Conservation (phyloP, 768 basidiomycete species). For the Lactarius trivialis region DNA sequence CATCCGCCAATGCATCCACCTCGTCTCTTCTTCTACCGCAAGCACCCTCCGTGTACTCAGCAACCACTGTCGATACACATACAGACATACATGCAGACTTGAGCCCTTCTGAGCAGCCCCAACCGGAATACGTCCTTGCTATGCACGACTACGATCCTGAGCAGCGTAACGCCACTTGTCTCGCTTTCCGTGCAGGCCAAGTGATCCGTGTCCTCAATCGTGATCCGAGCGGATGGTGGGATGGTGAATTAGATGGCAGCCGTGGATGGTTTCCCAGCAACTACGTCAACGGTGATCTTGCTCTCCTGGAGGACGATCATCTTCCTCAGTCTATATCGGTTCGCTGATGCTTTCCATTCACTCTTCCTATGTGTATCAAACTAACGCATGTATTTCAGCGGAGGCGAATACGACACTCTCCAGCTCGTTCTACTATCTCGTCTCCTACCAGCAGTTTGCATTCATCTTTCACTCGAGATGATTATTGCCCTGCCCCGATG, state of each 20-base stretch:
- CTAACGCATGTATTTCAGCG: conserved; percentile 9
- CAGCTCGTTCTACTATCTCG: conserved; percentile 9
- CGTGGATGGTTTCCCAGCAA: conserved; percentile 99
- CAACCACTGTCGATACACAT: conserved; percentile 23
- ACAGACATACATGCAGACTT: conserved; percentile 22
- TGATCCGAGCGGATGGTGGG: conserved; percentile 95
- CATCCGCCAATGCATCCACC: conserved; percentile 23
- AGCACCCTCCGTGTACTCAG: conserved; percentile 25
- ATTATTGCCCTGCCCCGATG: conserved; percentile 72
- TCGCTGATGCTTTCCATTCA: conserved; percentile 27
- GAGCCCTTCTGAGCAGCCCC: conserved; percentile 6
- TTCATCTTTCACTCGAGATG: conserved; percentile 21
- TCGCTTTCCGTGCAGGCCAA: conserved; percentile 86
- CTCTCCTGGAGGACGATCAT: conserved; percentile 53
- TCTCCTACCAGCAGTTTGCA: conserved; percentile 8
- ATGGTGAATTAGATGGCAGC: conserved; percentile 83
- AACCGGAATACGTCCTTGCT: conserved; percentile 74
- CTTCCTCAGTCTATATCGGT: conserved; percentile 37
- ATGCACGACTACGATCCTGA: conserved; percentile 87
- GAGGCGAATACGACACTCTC: conserved; percentile 27
- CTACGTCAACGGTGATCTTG: conserved; percentile 70
- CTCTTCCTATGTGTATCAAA: neutral
- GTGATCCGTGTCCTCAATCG: conserved; percentile 86
- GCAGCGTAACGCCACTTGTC: conserved; percentile 67
- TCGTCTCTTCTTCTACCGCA: conserved; percentile 26